Base-by-base conservation (phyloP, 1,284 basidiomycete species). In the Salmacisia buchloeana region DNA sequence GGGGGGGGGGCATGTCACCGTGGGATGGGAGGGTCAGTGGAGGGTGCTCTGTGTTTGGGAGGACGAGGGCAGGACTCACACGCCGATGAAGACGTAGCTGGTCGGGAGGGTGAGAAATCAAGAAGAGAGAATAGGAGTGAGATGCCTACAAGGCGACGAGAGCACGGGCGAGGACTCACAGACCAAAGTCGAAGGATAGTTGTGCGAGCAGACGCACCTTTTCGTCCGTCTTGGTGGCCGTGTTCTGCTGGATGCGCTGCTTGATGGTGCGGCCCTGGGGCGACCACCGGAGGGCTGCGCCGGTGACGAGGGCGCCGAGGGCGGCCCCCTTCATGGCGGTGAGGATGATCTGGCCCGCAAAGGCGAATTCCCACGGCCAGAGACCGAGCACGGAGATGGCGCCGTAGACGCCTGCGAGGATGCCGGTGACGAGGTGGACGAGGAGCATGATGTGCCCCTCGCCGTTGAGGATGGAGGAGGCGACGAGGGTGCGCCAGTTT, bases 61-160 rank as follows among this genome's bases (percentile, higher is more conserved):
- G 10, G 36, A 38, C 18, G 36, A 38, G 36, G 36, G 36, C 18
- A 38, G 36, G 36, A 54, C 49, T 54, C 49, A 54, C 49, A 54
- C 29, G 49, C 49, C 49, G 21, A 54, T 10, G 49, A 54, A 33
- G 27, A 54, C 23, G 49, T 54, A 54, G 23, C 49, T 54, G n/a
- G n/a, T n/a, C n/a, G n/a, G n/a, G n/a, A n/a, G n/a, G n/a, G n/a
- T n/a, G n/a, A n/a, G n/a, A n/a, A 18, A 13, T 15, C n/a, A 33
- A 33, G 29, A 6, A 54, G 15, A 12, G 29, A 4, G 29, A n/a
- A 33, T 15, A 31, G 29, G 29, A 29, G 27, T 12, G 21, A 27
- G 21, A 25, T 27, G 45, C 27, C 45, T 25, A 25, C 45, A n/a
- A n/a, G n/a, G n/a, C n/a, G n/a, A n/a, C 36, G 10, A 18, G 36